Conservation (phyloP, 352 stramenopile species). For the Pythium coloratum region DNA sequence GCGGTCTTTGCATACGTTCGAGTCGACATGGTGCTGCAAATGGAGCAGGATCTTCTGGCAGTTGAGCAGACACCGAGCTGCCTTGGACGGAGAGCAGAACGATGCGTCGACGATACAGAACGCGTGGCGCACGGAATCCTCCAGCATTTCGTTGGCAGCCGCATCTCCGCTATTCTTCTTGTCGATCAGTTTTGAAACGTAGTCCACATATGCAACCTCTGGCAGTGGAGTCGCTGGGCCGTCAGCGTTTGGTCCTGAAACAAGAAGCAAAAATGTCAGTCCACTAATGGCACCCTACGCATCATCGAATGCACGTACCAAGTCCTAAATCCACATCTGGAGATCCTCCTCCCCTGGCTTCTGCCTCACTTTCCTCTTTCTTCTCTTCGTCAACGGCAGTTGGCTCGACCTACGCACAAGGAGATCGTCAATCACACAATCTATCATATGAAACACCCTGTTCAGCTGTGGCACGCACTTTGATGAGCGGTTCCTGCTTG, state of each 20-base stretch:
- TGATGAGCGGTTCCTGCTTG: conserved; percentile 33
- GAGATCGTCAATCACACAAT: neutral
- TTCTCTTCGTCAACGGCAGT: neutral
- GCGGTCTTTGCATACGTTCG: conserved; percentile 25
- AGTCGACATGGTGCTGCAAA: conserved; percentile 33
- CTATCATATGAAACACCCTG: neutral
- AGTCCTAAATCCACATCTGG: neutral
- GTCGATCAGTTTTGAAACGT: conserved; percentile 17
- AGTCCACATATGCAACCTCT: conserved; percentile 9
- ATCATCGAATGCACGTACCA: neutral
- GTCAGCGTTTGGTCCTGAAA: neutral
- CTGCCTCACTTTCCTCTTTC: neutral
- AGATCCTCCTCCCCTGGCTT: neutral
- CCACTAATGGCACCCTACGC: neutral
- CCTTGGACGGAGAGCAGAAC: conserved; percentile 32
- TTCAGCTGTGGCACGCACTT: conserved; percentile 20
- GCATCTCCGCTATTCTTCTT: conserved; percentile 19
- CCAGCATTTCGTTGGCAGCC: conserved; percentile 12
- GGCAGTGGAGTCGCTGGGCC: neutral
- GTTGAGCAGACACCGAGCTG: conserved; percentile 27
- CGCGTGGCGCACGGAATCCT: conserved; percentile 24
- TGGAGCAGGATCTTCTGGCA: conserved; percentile 33
- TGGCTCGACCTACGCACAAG: neutral
- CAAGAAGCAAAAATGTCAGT: neutral
- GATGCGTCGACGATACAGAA: conserved; percentile 34